A percentile compares a stretch with the other conserved stretches of the same genome.
These are phyloP conservation scores for Irpex lacteus DNA, from an alignment of 1,284 basidiomycete species.

Conservation along the genomic window DNA sequence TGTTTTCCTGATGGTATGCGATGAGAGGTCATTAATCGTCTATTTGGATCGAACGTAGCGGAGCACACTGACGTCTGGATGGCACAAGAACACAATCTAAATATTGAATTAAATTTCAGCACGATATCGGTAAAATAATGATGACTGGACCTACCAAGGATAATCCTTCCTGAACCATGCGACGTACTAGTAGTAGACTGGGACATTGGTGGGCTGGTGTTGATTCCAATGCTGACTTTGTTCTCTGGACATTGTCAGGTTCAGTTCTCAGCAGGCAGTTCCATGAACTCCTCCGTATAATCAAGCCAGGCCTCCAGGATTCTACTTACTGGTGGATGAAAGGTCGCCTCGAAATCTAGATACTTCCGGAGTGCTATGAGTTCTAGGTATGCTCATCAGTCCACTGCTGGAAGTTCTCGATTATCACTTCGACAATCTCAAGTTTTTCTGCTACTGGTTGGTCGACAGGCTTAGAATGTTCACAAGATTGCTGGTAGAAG, in stretches of 20 bases:
- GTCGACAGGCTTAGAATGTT: too few relatives aligned
- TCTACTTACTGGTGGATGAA: too few relatives aligned
- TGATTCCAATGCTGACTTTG: neutral
- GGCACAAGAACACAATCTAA: slow-evolving; percentile 7
- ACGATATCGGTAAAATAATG: neutral
- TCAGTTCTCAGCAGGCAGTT: neutral
- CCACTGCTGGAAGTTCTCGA: too few relatives aligned
- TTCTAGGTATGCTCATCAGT: too few relatives aligned
- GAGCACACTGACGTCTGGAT: neutral
- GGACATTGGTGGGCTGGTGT: neutral
- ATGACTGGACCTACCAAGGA: neutral
- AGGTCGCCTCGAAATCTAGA: too few relatives aligned
- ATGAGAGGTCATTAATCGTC: neutral
- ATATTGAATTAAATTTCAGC: neutral
- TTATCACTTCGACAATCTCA: too few relatives aligned
- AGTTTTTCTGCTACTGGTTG: too few relatives aligned
- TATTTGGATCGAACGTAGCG: neutral
- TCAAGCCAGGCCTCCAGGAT: too few relatives aligned
- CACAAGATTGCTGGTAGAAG: too few relatives aligned
- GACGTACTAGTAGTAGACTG: neutral
- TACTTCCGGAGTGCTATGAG: too few relatives aligned
- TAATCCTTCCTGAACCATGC: slow-evolving; percentile 3
- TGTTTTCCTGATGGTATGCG: neutral
- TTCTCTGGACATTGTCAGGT: neutral
- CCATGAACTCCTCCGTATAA: too few relatives aligned